Conservation (phyloP, 2,329 filamentous ascomycete genomes). For the Ophiostoma ips region DNA sequence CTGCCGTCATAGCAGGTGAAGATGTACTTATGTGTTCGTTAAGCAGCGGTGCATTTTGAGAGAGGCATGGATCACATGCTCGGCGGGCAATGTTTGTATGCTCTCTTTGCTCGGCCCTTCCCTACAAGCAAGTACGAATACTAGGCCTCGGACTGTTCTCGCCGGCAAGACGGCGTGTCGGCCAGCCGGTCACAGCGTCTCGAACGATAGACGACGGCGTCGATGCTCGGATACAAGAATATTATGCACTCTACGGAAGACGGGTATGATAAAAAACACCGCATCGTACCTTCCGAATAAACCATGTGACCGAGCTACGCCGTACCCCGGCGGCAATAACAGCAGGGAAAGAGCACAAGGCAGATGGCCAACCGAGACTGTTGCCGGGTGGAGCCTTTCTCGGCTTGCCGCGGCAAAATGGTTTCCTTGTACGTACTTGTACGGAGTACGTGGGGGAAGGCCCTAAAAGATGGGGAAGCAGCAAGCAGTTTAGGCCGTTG, state of each 20-base stretch:
- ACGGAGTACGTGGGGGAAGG: constrained; percentile 1
- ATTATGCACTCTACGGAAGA: too few relatives aligned
- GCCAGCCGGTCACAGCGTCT: constrained; percentile 5
- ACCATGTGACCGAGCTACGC: too few relatives aligned
- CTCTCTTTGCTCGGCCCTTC: too few relatives aligned
- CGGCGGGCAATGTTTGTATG: background rate
- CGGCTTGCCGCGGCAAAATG: constrained; percentile 11
- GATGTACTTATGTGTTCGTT: too few relatives aligned
- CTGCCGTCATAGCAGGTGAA: too few relatives aligned
- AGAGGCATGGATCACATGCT: background rate
- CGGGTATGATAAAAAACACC: too few relatives aligned
- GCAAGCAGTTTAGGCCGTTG: too few relatives aligned
- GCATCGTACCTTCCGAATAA: background rate
- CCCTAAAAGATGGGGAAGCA: constrained; percentile 1
- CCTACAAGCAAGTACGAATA: too few relatives aligned
- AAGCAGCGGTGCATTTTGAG: too few relatives aligned
- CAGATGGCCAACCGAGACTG: constrained; percentile 4
- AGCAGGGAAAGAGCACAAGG: background rate
- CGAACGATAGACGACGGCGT: constrained; percentile 5
- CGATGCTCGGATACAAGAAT: background rate
- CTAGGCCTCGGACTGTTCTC: too few relatives aligned
- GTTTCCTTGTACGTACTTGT: background rate
- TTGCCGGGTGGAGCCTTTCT: constrained; percentile 2
- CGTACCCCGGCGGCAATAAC: background rate
- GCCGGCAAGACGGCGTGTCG: too few relatives aligned